Percentiles rank a stretch among this genome's conserved stretches.
phyloP scores from a whole-genome alignment of 495 filamentous ascomycete genomes.

The Oleoguttula mirabilis region DNA sequence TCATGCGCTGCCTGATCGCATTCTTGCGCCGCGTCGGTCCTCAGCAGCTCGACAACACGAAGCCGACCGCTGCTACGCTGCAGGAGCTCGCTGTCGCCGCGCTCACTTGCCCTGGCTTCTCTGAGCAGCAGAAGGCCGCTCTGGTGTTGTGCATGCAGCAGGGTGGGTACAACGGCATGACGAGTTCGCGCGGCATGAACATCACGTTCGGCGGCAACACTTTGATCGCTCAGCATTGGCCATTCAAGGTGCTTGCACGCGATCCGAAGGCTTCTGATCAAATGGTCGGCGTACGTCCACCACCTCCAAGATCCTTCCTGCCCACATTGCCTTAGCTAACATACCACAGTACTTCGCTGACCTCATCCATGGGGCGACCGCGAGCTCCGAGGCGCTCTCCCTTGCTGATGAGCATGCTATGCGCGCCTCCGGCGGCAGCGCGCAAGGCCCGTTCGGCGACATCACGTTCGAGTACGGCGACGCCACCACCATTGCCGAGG shows the following conservation, averaged over 20 bases:
- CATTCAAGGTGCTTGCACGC: slow-evolving; percentile 17
- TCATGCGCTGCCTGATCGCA: slow-evolving; percentile 38
- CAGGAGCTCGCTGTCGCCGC: slow-evolving; percentile 21
- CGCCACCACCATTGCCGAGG: slow-evolving; percentile 9
- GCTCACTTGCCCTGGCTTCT: slow-evolving; percentile 24
- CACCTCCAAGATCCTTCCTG: background rate
- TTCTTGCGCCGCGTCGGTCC: slow-evolving; percentile 24
- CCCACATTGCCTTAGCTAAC: slow-evolving; percentile 27
- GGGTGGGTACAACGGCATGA: background rate
- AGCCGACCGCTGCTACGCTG: slow-evolving; percentile 39
- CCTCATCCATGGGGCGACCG: slow-evolving; percentile 38
- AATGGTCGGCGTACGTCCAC: slow-evolving; percentile 13
- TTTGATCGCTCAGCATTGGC: slow-evolving; percentile 10
- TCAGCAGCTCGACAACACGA: slow-evolving; percentile 12
- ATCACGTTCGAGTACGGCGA: slow-evolving; percentile 10
- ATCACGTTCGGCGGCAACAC: slow-evolving; percentile 12
- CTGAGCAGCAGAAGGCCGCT: slow-evolving; percentile 21
- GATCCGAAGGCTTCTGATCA: slow-evolving; percentile 8
- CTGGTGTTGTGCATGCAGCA: slow-evolving; percentile 3
- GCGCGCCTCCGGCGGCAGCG: slow-evolving; percentile 1
- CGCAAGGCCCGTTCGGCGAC: slow-evolving; percentile 7
- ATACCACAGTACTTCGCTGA: slow-evolving; percentile 45
- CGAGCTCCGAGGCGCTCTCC: slow-evolving; percentile 22
- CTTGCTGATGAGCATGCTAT: slow-evolving; percentile 27
- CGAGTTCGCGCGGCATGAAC: slow-evolving; percentile 5